Percentiles rank a stretch among this genome's conserved stretches.
Conservation (phyloP, 2,329 filamentous ascomycete species). For the Balansia obtecta region DNA sequence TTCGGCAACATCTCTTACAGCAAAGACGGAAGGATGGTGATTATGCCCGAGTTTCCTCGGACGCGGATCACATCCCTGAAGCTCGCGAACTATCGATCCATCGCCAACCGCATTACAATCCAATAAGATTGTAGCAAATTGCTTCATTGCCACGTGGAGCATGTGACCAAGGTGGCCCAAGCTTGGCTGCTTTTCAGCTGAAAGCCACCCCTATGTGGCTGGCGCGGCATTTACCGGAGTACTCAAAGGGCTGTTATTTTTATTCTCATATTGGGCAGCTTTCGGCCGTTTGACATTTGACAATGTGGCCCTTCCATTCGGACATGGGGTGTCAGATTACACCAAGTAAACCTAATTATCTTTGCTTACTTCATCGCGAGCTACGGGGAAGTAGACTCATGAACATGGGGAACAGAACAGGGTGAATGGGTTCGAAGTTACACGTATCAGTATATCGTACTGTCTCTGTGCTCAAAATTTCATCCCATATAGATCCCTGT, state of each 20-base stretch:
- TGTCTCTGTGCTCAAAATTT: background rate
- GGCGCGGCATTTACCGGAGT: background rate
- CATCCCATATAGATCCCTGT: background rate
- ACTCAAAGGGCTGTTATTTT: background rate
- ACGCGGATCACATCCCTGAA: slow-evolving; percentile 43
- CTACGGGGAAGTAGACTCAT: background rate
- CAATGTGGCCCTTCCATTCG: background rate
- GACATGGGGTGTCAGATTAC: no score
- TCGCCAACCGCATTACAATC: slow-evolving; percentile 27
- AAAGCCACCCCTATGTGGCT: background rate
- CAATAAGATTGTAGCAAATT: slow-evolving; percentile 13
- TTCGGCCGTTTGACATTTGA: background rate
- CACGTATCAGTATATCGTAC: background rate
- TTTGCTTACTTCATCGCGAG: background rate
- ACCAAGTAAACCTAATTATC: background rate
- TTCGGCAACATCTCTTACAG: slow-evolving; percentile 47
- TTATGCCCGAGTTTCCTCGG: slow-evolving; percentile 42
- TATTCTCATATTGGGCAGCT: background rate
- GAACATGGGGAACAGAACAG: background rate
- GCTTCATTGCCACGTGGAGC: no score
- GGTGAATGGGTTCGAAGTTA: background rate
- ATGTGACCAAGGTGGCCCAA: background rate
- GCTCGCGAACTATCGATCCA: slow-evolving; percentile 42
- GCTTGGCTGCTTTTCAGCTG: background rate
- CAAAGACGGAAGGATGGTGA: slow-evolving; percentile 46